phyloP scores from a whole-genome alignment of 345 rosid species.

The Syzygium aromaticum region DNA sequence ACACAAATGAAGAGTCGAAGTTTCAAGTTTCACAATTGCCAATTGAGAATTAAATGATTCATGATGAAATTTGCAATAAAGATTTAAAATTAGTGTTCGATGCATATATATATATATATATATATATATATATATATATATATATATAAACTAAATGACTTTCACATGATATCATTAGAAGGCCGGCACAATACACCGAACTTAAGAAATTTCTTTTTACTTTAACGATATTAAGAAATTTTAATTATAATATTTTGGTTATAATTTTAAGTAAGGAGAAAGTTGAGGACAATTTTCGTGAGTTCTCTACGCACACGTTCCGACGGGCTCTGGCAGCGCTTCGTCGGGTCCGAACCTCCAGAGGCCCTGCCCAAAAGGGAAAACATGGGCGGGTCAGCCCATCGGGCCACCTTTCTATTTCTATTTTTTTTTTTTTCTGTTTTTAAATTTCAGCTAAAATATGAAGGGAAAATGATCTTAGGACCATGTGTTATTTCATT shows the following conservation, averaged over 20 bases:
- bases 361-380: not conserved
- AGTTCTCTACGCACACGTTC: not conserved
- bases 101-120: not conserved
- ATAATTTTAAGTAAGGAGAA: not conserved
- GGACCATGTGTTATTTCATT: not conserved
- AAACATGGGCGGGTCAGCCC: not conserved
- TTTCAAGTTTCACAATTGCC: not conserved
- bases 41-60: not conserved
- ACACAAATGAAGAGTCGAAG: not conserved
- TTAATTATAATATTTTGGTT: not conserved
- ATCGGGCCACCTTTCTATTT: not conserved
- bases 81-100: not conserved
- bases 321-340: not conserved
- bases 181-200: not conserved
- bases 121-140: not conserved
- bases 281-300: no score
- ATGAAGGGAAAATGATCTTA: not conserved
- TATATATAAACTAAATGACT: not conserved
- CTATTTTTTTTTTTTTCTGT: no score
- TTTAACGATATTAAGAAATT: not conserved
- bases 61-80: not conserved
- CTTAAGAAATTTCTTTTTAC: not conserved
- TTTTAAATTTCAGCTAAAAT: no score
- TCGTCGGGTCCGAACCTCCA: not conserved
- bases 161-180: not conserved